Base-by-base conservation (phyloP, 768 basidiomycete species). In the Mycena epipterygia region DNA sequence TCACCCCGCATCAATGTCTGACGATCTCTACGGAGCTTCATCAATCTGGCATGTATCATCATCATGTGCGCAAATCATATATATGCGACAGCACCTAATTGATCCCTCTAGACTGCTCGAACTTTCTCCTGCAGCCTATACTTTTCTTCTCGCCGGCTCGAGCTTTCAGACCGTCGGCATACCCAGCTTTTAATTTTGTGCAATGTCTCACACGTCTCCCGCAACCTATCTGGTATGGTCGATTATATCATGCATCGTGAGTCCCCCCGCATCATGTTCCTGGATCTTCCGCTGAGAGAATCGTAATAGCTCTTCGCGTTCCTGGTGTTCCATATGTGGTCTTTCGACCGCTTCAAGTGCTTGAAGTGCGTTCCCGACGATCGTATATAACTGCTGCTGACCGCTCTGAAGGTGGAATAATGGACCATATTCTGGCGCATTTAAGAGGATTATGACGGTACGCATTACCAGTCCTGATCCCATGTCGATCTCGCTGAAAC, bases 391-490 rank as follows among this genome's bases (percentile, higher is more conserved):
- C 46, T 33, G 21, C 12, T 37, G 29, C 41, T 67, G 19, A 68
- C 33, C 32, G 29, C n/a, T 39, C 62, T 53, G 29, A 68, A 93
- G 93, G 77, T 94, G 92, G 92, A 88, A 90, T 74, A 87, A 86
- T 32, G 91, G 90, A 1, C 85, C 87, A 3, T 79, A 89, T 67
- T 86, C 90, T 19, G 93, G 92, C n/a, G 87, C 91, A 4, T 95
- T 95, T 82, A 95, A 94, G 79, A 89, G 95, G 30, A 76, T 95
- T 77, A 95, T 95, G 94, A 95, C 93, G 41, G 93, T 94, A 68
- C 64, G 89, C 78, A n/a, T 25, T 16, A 16, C 27, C 32, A 21
- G 7, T 33, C 32, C 46, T 19, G 23, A 46, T 59, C 16, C 27
- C 5, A 53, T 16, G 32, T 5, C 30, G 29, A 35, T 41, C 59